phyloP scores from a whole-genome alignment of 2,329 filamentous ascomycete genomes.

The Chaetomium sp. region DNA sequence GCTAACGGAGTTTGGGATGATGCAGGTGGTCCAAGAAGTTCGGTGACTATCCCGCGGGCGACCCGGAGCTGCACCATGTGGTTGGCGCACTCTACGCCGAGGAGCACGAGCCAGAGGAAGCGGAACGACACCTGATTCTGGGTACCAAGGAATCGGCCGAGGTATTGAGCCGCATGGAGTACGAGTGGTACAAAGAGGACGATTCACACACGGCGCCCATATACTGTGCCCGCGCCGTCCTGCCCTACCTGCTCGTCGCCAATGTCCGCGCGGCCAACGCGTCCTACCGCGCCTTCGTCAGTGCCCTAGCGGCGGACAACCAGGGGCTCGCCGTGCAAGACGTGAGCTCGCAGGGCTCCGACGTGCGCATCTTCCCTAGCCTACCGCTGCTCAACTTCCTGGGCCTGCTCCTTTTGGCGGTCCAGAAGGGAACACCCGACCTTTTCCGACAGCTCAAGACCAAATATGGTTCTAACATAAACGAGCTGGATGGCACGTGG shows the following conservation, averaged over 20 bases:
- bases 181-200: constrained; percentile 87
- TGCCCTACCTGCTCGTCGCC: constrained; percentile 85
- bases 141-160: constrained; percentile 86
- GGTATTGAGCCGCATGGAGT: constrained; percentile 75
- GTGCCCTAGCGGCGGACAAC: constrained; percentile 51
- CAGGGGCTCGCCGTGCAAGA: constrained; percentile 66
- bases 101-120: constrained; percentile 87
- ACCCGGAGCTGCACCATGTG: constrained; percentile 91
- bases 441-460: constrained; percentile 73
- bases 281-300: constrained; percentile 70
- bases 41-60: constrained; percentile 82
- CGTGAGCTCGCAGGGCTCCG: constrained; percentile 66
- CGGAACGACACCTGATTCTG: constrained; percentile 80
- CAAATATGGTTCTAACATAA: constrained; percentile 74
- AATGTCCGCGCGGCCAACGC: constrained; percentile 87
- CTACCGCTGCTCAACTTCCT: constrained; percentile 95
- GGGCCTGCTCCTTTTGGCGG: constrained; percentile 71
- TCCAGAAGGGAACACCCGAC: constrained; percentile 72
- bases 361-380: constrained; percentile 78
- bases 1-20: not conserved
- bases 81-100: constrained; percentile 83
- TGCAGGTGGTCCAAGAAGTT: constrained; percentile 74
- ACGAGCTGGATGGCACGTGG: constrained; percentile 67
- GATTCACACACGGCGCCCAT: constrained; percentile 80
- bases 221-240: constrained; percentile 78